Base-by-base conservation (phyloP, 2,329 filamentous ascomycete genomes). In the Ophiostoma ulmi region DNA sequence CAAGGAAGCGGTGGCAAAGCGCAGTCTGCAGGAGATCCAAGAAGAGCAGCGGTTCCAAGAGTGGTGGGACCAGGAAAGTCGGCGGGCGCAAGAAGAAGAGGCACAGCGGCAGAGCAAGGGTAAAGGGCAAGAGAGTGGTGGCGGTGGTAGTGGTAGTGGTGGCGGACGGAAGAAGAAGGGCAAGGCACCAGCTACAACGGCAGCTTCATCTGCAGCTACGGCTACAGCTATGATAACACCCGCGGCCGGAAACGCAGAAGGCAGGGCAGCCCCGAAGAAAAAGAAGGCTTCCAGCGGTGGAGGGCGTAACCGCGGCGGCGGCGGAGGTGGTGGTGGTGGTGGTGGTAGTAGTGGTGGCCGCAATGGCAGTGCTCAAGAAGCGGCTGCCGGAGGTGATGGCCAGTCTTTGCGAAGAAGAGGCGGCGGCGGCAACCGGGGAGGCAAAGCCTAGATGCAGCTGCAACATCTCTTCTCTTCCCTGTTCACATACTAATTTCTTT, bases 31-130 rank as follows among this genome's bases (percentile, higher is more conserved):
- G 77, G 95, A 98, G 73, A 99, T 99, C 72, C 95, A 99, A 78
- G 89, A 95, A 74, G 95, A 99, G 80, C 95, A 99, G 77, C 93
- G 93, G 69, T 99, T 99, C 78, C 92, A 97, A 78, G 90, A 96
- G 78, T 97, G 94, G 93, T 97, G 93, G 93, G 92, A 96, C 74
- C 89, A 91, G 73, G 94, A 97, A 79, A 93, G 90, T 75, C 85
- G 85, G 72, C 85, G 91, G 38, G 87, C 90, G 52, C 89, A 90
- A 74, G 87, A 90, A 74, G 88, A 88, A 72, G 86, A 87, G 73
- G 83, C 83, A 3, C 77, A 80, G 64, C 78, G 80, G 68, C 76
- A 78, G 70, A 35, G 26, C 67, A 69, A 55, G 14, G 67, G 36
- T 22, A 61, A 58, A 35, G 67, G 81, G 70, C 81, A 78, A 58